These are phyloP conservation scores for Phytophthora vignae DNA, from an alignment of 352 stramenopile genomes.

Conservation along the genomic window DNA sequence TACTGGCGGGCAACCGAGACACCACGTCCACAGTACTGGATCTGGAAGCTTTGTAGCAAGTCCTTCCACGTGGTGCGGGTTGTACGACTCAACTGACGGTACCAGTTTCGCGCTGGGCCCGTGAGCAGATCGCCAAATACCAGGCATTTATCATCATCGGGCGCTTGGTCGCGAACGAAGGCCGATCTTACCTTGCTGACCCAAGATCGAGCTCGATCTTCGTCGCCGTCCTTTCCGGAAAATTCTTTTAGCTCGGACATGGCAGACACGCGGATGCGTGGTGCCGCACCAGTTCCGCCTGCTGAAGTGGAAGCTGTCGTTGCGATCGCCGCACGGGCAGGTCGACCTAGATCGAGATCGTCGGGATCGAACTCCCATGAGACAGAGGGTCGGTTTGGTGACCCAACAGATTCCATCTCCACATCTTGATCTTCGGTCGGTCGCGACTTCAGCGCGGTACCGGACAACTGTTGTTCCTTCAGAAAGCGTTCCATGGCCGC, in stretches of 20 bases:
- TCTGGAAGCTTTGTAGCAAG: not conserved
- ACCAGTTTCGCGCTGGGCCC: not conserved
- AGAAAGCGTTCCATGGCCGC: not conserved
- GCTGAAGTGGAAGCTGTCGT: not conserved
- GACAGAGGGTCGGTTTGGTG: not conserved
- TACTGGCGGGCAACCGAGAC: not conserved
- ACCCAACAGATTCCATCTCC: not conserved
- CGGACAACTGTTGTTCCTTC: not conserved
- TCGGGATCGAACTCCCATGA: not conserved
- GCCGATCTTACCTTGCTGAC: not conserved
- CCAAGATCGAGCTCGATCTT: not conserved
- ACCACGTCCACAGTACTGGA: not conserved
- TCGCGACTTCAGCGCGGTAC: not conserved
- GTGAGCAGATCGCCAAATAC: not conserved
- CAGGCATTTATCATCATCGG: not conserved
- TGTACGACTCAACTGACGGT: not conserved
- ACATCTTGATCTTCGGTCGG: not conserved
- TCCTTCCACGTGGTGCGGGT: too few relatives aligned
- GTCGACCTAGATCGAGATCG: not conserved
- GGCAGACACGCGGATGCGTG: not conserved
- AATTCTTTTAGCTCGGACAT: not conserved
- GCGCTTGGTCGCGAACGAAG: not conserved
- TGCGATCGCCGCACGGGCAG: not conserved
- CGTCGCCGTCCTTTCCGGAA: not conserved
- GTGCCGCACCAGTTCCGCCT: too few relatives aligned